Conservation (phyloP, 2,329 filamentous ascomycete genomes). For the Diplodia scrobiculata region DNA sequence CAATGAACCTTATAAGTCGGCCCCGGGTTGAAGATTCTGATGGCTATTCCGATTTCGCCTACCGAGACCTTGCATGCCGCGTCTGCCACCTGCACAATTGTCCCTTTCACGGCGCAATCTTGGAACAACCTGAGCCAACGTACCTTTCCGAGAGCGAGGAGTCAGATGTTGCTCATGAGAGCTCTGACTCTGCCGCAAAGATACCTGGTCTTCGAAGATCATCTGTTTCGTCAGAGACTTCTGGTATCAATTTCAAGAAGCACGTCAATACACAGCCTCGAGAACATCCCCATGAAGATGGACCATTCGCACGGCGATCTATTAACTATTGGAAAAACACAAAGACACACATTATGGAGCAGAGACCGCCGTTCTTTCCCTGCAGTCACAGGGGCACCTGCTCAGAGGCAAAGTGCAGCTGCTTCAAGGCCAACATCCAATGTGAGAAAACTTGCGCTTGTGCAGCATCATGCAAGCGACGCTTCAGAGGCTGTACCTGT, state of each 20-base stretch:
- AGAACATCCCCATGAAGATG: constrained; percentile 17
- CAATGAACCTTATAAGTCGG: constrained; percentile 1
- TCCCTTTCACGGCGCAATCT: constrained; percentile 47
- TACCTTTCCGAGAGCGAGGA: constrained; percentile 4
- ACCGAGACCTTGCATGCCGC: constrained; percentile 36
- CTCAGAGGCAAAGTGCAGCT: constrained; percentile 62
- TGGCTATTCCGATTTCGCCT: constrained; percentile 31
- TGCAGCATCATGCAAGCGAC: constrained; percentile 58
- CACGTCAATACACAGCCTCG: constrained; percentile 33
- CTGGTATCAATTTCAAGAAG: constrained; percentile 30
- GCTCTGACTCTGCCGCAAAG: constrained; percentile 9
- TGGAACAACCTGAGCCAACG: constrained; percentile 35
- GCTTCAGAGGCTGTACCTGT: constrained; percentile 50
- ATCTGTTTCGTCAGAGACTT: neutral
- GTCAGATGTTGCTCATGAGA: constrained; percentile 16
- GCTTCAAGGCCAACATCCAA: constrained; percentile 61
- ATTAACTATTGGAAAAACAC: constrained; percentile 37
- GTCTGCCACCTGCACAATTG: constrained; percentile 46
- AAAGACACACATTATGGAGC: constrained; percentile 58
- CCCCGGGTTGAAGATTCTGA: constrained; percentile 8
- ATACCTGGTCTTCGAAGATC: neutral
- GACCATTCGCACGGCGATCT: neutral
- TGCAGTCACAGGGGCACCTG: constrained; percentile 70
- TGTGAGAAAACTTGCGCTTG: constrained; percentile 77
- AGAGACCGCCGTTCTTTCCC: constrained; percentile 62